Evolutionary conservation across 1,284 basidiomycete species (phyloP).

Genomic region (Chiua sp.): DNA sequence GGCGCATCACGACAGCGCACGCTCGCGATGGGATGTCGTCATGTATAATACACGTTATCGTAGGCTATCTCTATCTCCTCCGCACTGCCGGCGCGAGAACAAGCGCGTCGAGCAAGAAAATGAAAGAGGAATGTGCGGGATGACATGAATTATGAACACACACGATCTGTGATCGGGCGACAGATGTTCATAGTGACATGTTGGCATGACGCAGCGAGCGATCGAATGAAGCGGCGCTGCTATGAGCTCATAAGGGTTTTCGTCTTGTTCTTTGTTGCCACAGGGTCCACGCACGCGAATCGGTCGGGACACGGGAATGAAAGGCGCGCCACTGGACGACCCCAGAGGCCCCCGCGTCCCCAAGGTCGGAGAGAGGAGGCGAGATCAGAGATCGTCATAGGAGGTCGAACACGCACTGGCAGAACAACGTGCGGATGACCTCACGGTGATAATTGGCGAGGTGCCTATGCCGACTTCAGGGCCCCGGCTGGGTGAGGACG

Average conservation of each 20-base stretch:
- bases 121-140: neutral
- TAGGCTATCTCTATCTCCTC: conserved; percentile 14
- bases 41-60: neutral
- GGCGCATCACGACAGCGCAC: conserved; percentile 4
- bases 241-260: conserved; percentile 16
- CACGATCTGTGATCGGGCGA: conserved; percentile 14
- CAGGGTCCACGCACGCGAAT: conserved; percentile 17
- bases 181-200: neutral
- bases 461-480: neutral
- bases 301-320: conserved; percentile 28
- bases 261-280: conserved; percentile 3
- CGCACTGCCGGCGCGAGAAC: neutral
- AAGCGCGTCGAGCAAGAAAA: neutral
- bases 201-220: neutral
- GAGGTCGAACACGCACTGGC: neutral
- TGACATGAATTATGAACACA: conserved; percentile 13
- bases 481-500: neutral
- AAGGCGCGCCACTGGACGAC: conserved; percentile 7
- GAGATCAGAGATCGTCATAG: conserved; percentile 9
- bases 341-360: neutral
- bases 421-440: conserved; percentile 20
- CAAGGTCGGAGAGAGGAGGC: too few relatives aligned
- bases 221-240: conserved; percentile 7
- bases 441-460: conserved; percentile 4
- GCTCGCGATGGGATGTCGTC: neutral